These are phyloP conservation scores for Colletotrichum caudatum DNA, from an alignment of 2,329 filamentous ascomycete genomes.

Conservation along the genomic window DNA sequence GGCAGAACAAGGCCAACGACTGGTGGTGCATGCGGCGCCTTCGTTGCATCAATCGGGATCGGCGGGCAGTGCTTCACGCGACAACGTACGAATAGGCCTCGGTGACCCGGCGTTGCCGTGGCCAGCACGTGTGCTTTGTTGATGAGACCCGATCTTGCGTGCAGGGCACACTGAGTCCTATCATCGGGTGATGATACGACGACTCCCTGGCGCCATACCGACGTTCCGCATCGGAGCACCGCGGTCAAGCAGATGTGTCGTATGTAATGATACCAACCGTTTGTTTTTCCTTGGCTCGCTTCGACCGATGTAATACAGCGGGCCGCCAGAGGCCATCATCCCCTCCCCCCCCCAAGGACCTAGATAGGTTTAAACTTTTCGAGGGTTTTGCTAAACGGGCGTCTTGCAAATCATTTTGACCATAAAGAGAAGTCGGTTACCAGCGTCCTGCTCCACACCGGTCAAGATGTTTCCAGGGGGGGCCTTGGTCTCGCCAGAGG, in stretches of 20 bases:
- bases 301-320: conserved; percentile 6
- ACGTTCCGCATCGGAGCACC: conserved; percentile 2
- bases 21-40: neutral
- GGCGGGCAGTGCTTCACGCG: conserved; percentile 24
- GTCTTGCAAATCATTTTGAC: conserved; percentile 36
- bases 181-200: neutral
- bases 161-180: neutral
- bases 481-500: neutral
- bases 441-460: conserved; percentile 37
- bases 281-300: conserved; percentile 17
- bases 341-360: conserved; percentile 19
- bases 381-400: conserved; percentile 22
- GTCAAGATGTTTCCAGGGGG: conserved; percentile 38
- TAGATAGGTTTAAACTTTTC: conserved; percentile 31
- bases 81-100: neutral
- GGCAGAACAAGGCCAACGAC: neutral
- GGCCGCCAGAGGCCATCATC: neutral
- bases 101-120: conserved; percentile 4
- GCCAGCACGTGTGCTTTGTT: conserved; percentile 4
- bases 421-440: conserved; percentile 31
- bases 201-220: neutral
- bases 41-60: conserved; percentile 21
- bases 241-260: neutral
- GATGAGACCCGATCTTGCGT: conserved; percentile 2
- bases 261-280: conserved; percentile 8